Conservation (phyloP, 2,329 filamentous ascomycete species). For the Cladobotryum mycophilum region DNA sequence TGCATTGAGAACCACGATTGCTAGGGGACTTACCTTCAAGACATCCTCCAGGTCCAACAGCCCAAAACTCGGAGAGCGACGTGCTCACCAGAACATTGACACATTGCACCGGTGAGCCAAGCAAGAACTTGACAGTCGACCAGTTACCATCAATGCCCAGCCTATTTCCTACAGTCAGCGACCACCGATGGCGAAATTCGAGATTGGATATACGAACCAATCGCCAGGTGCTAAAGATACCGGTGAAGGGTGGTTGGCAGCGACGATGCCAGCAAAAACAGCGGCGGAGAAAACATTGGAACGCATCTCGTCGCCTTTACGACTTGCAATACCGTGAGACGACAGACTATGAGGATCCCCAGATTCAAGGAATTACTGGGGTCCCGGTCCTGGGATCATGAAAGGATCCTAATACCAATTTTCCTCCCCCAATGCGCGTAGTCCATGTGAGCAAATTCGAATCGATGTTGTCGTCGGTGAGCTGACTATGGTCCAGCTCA, state of each 20-base stretch:
- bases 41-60: conserved; percentile 55
- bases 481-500: background rate
- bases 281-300: conserved; percentile 2
- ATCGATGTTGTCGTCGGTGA: background rate
- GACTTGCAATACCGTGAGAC: conserved; percentile 1
- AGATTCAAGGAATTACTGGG: background rate
- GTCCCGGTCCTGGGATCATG: background rate
- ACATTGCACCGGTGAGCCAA: conserved; percentile 35
- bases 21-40: conserved; percentile 33
- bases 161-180: conserved; percentile 31
- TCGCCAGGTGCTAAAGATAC: conserved; percentile 17
- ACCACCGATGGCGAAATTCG: background rate
- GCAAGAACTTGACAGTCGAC: conserved; percentile 57
- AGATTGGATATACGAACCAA: conserved; percentile 11
- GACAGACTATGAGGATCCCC: background rate
- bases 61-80: conserved; percentile 65
- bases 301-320: conserved; percentile 12
- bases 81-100: conserved; percentile 53
- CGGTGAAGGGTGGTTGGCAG: conserved; percentile 15
- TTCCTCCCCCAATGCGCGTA: background rate
- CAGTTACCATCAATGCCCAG: conserved; percentile 63
- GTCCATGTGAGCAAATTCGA: conserved; percentile 7
- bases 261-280: conserved; percentile 6
- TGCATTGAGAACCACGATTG: background rate
- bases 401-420: background rate